Conservation (phyloP, 2,329 filamentous ascomycete genomes). For the Endocalyx cinctus region DNA sequence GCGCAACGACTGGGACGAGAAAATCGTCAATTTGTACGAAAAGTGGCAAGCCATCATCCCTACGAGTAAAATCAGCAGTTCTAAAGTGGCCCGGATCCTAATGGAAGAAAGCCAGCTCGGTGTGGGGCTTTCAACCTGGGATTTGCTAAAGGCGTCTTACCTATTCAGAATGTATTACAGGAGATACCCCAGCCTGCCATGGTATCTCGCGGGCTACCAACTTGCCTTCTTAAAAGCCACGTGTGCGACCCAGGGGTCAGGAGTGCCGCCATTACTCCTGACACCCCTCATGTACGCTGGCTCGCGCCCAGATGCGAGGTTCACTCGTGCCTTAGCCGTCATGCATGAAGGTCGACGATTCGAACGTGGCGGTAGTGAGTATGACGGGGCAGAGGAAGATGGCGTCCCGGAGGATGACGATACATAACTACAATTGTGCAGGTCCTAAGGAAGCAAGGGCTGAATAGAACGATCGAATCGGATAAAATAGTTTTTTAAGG, state of each 20-base stretch:
- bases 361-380: too few relatives aligned
- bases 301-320: constrained; percentile 20
- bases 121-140: constrained; percentile 40
- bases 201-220: constrained; percentile 45
- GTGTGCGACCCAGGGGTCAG: constrained; percentile 19
- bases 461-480: too few relatives aligned
- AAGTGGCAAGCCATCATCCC: constrained; percentile 39
- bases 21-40: constrained; percentile 32
- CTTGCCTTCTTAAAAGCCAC: constrained; percentile 47
- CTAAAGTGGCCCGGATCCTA: constrained; percentile 26
- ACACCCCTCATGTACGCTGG: constrained; percentile 27
- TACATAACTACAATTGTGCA: too few relatives aligned
- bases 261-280: constrained; percentile 25
- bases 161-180: constrained; percentile 39
- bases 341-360: too few relatives aligned
- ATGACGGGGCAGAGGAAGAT: too few relatives aligned
- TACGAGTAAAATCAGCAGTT: constrained; percentile 22
- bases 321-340: constrained; percentile 16
- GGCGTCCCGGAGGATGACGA: too few relatives aligned
- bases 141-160: constrained; percentile 46
- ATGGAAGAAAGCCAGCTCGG: constrained; percentile 19
- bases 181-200: constrained; percentile 33
- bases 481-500: too few relatives aligned
- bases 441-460: too few relatives aligned
- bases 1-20: constrained; percentile 15